phyloP scores from a whole-genome alignment of 768 basidiomycete species.

The Lyophyllum atratum region DNA sequence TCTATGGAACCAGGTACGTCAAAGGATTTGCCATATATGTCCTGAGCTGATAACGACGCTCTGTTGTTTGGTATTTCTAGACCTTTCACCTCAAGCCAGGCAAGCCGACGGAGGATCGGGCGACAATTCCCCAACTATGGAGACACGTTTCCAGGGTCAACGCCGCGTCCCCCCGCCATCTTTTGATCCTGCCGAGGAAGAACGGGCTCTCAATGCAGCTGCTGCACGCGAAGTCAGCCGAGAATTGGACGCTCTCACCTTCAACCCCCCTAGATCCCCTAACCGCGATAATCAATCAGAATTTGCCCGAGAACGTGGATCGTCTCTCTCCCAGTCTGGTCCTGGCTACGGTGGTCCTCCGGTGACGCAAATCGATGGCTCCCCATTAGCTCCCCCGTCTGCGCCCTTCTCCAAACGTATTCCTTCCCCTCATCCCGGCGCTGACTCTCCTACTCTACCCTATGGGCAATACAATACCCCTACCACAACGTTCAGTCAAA shows the following conservation, averaged over 20 bases:
- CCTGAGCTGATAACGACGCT: neutral
- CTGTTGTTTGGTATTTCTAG: neutral
- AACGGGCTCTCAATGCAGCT: conserved; percentile 60
- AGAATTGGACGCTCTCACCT: conserved; percentile 60
- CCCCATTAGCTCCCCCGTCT: conserved; percentile 35
- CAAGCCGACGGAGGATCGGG: neutral
- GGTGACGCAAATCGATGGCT: neutral
- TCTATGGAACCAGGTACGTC: conserved; percentile 2
- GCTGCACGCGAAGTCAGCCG: conserved; percentile 68
- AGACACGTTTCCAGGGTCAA: conserved; percentile 17
- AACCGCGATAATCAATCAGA: conserved; percentile 11
- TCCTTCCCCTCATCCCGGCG: conserved; percentile 37
- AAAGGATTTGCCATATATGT: neutral
- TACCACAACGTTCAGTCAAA: conserved; percentile 1
- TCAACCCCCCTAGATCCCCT: conserved; percentile 23
- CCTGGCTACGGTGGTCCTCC: conserved; percentile 5
- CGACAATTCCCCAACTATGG: conserved; percentile 6
- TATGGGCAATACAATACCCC: conserved; percentile 21
- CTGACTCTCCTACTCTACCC: conserved; percentile 27
- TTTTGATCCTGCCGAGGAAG: conserved; percentile 45
- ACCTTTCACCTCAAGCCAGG: neutral
- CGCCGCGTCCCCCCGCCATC: conserved; percentile 40
- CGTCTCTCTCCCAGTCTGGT: conserved; percentile 12
- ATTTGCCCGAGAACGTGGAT: conserved; percentile 17
- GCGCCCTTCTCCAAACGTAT: conserved; percentile 41